Percentiles rank a stretch among this genome's conserved stretches.
Evolutionary conservation across 768 basidiomycete species (phyloP).

Genomic region (Pleurotus djamor): DNA sequence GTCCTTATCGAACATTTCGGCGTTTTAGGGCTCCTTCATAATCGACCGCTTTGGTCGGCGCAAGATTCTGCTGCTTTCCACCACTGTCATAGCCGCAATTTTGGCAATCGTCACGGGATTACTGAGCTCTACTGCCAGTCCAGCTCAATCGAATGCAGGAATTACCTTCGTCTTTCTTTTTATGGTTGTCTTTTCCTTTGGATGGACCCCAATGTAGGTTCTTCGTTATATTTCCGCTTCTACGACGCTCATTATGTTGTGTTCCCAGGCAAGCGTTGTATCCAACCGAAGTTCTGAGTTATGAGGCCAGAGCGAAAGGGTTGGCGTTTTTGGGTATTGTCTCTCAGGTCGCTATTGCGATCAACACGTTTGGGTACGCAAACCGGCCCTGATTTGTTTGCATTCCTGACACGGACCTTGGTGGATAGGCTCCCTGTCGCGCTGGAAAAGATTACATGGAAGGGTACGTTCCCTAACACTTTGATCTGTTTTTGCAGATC

Average conservation of each 20-base stretch:
- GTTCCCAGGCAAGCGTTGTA: constrained; percentile 46
- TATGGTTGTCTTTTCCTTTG: constrained; percentile 52
- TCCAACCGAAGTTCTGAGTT: constrained; percentile 49
- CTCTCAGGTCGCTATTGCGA: constrained; percentile 37
- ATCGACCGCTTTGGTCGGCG: constrained; percentile 50
- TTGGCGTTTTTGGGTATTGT: constrained; percentile 47
- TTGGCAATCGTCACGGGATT: constrained; percentile 47
- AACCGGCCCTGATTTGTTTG: too few species aligned
- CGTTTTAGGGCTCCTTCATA: constrained; percentile 36
- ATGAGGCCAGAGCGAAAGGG: constrained; percentile 50
- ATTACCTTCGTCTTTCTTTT: constrained; percentile 50
- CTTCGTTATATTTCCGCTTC: neutral
- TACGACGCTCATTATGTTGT: neutral
- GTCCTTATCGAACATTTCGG: neutral
- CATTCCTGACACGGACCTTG: neutral
- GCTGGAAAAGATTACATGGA: constrained; percentile 41
- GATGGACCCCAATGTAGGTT: constrained; percentile 52
- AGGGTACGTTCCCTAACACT: constrained; percentile 27
- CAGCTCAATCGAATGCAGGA: constrained; percentile 42
- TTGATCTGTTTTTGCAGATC: constrained; percentile 35
- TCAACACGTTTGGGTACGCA: constrained; percentile 49
- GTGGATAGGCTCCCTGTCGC: constrained; percentile 40
- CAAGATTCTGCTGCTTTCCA: constrained; percentile 38
- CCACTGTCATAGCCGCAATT: constrained; percentile 31
- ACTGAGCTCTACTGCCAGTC: constrained; percentile 31